These are phyloP conservation scores for Suillus subaureus DNA, from an alignment of 768 basidiomycete genomes.

Conservation along the genomic window DNA sequence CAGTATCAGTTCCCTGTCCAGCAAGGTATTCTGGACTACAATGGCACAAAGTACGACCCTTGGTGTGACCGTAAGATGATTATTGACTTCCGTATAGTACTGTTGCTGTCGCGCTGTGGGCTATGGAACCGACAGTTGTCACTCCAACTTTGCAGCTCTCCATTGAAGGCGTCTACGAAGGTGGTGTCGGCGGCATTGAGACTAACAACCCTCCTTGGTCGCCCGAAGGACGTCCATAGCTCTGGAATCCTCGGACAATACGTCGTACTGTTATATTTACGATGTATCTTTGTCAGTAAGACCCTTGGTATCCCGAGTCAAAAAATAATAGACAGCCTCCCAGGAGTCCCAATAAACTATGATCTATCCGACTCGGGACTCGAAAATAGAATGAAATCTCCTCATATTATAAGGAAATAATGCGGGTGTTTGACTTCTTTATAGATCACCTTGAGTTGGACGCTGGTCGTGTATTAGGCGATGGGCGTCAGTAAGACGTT, in stretches of 20 bases:
- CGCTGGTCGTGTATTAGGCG: neutral
- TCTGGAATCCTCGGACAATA: neutral
- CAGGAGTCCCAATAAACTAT: neutral
- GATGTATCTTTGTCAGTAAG: neutral
- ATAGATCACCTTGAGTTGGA: neutral
- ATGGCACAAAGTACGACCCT: constrained; percentile 60
- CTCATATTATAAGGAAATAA: neutral
- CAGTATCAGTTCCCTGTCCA: constrained; percentile 84
- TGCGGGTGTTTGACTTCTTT: neutral
- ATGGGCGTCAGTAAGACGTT: neutral
- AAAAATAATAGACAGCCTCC: neutral
- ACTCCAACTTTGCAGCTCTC: constrained; percentile 55
- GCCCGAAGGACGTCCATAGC: neutral
- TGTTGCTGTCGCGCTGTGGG: constrained; percentile 70
- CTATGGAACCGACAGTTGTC: constrained; percentile 51
- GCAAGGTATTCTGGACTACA: constrained; percentile 75
- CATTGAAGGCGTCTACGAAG: constrained; percentile 60
- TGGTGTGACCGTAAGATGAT: neutral
- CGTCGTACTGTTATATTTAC: neutral
- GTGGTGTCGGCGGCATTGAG: constrained; percentile 61
- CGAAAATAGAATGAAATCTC: neutral
- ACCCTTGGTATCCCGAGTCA: neutral
- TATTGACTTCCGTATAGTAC: constrained; percentile 37
- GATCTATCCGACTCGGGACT: neutral
- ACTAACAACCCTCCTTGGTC: constrained; percentile 65